phyloP scores from a whole-genome alignment of 108 stramenopile species.

The Skeletonema costatum region DNA sequence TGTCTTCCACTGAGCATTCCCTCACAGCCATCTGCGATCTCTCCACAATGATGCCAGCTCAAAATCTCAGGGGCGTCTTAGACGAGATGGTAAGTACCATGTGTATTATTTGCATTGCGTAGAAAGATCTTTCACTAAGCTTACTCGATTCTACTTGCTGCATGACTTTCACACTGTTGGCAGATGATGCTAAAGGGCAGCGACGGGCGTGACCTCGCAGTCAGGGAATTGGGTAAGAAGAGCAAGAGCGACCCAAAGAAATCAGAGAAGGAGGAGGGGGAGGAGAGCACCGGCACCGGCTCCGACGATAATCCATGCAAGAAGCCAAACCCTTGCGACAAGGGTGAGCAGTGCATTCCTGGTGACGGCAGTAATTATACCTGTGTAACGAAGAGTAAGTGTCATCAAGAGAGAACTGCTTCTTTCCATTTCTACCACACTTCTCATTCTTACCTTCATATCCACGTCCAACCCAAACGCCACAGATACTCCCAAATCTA shows the following conservation, averaged over 20 bases:
- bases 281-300: no score
- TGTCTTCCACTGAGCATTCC: not conserved
- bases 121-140: not conserved
- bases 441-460: slow-evolving; percentile 19
- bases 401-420: no score
- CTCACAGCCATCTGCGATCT: not conserved
- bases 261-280: no score
- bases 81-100: not conserved
- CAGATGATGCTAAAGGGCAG: not conserved
- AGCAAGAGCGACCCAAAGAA: no score
- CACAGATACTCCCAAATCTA: no score
- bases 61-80: not conserved
- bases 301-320: no score
- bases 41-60: not conserved
- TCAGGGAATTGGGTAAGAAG: no score
- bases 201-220: not conserved
- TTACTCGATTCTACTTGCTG: not conserved
- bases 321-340: no score
- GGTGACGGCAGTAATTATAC: no score
- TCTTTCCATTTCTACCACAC: no score
- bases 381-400: no score
- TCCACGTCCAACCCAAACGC: slow-evolving; percentile 89
- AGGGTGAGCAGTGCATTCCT: no score
- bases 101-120: not conserved
- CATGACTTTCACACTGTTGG: not conserved